Percentiles rank a stretch among this genome's conserved stretches.
These are phyloP conservation scores for Asterionellopsis glacialis DNA, from an alignment of 108 stramenopile species.

Conservation along the genomic window DNA sequence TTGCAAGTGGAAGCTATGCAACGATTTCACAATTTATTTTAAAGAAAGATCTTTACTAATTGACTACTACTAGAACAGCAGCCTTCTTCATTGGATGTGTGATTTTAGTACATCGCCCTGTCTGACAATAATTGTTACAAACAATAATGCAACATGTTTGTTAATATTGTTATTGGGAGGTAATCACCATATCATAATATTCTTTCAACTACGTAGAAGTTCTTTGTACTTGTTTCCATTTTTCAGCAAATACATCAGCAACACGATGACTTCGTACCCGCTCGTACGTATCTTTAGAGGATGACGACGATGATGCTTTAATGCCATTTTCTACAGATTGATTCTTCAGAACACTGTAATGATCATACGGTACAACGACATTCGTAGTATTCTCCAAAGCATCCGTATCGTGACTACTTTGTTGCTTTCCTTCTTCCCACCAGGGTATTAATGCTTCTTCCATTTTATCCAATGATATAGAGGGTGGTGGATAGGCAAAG, in stretches of 20 bases:
- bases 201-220: neutral
- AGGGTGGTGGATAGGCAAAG: slow-evolving; percentile 65
- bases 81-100: no score
- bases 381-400: neutral
- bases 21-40: slow-evolving; percentile 19
- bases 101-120: neutral
- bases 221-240: slow-evolving; percentile 50
- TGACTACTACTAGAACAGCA: neutral
- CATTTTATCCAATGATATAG: slow-evolving; percentile 29
- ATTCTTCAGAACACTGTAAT: slow-evolving; percentile 47
- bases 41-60: no score
- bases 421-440: neutral
- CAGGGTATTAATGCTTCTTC: slow-evolving; percentile 16
- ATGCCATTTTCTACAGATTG: slow-evolving; percentile 24
- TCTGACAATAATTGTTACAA: neutral
- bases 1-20: slow-evolving; percentile 65
- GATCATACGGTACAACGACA: slow-evolving; percentile 7
- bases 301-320: neutral
- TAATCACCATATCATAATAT: neutral
- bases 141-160: neutral
- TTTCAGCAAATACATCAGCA: slow-evolving; percentile 24
- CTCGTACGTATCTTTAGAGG: slow-evolving; percentile 6
- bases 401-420: neutral
- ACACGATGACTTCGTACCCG: slow-evolving; percentile 18
- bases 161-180: neutral